Percentiles rank a stretch among this genome's conserved stretches.
These are phyloP conservation scores for Paspalum notatum DNA, from an alignment of 176 grass and related monocot genomes.

Conservation along the genomic window DNA sequence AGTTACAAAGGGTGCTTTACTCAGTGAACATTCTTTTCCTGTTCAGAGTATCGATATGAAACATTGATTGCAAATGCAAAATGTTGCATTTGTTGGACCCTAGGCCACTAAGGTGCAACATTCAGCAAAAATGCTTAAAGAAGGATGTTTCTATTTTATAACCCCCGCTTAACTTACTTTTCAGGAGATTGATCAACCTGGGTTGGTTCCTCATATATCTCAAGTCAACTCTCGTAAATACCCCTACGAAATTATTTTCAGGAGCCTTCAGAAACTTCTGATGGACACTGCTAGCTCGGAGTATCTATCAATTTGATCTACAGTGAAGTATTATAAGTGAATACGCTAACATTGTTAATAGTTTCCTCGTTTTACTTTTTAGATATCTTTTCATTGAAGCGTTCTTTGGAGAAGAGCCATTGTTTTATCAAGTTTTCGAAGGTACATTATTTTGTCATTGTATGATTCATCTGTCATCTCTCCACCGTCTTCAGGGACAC, in stretches of 20 bases:
- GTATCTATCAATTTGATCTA: constrained; percentile 48
- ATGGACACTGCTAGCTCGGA: constrained; percentile 95
- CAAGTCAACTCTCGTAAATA: constrained; percentile 73
- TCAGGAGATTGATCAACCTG: constrained; percentile 86
- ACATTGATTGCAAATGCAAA: constrained; percentile 25
- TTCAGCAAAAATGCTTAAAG: constrained; percentile 19
- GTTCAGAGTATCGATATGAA: constrained; percentile 13
- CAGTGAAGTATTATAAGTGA: neutral
- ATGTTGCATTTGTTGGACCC: neutral
- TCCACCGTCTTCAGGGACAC: constrained; percentile 15
- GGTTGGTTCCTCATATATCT: constrained; percentile 77
- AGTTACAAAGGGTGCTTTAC: neutral
- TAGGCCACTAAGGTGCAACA: neutral
- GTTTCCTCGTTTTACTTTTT: constrained; percentile 28
- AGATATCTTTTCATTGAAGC: constrained; percentile 83
- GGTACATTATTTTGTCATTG: constrained; percentile 40
- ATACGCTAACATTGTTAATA: constrained; percentile 31
- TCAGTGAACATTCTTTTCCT: neutral
- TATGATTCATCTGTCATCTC: constrained; percentile 21
- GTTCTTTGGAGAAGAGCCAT: constrained; percentile 74
- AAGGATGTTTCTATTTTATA: constrained; percentile 7
- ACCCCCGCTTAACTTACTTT: constrained; percentile 22
- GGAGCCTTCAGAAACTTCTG: constrained; percentile 86
- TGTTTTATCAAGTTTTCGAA: constrained; percentile 84
- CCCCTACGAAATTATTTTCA: constrained; percentile 88